Percentiles rank a stretch among this genome's conserved stretches.
Conservation (phyloP, 129 eudicot genomes). For the Chrysanthemum seticuspe region DNA sequence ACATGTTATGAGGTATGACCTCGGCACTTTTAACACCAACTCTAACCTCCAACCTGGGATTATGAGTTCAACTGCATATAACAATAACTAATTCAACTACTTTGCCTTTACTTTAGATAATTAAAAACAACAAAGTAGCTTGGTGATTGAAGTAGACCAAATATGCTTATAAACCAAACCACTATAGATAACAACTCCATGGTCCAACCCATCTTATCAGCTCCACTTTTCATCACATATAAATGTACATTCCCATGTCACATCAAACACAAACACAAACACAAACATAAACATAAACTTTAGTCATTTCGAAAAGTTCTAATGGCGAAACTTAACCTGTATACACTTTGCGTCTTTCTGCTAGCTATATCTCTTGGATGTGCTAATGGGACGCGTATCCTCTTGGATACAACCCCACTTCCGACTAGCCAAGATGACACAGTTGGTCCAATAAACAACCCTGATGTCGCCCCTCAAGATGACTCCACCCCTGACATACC, state of each 20-base stretch:
- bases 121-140: too few relatives aligned
- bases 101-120: too few relatives aligned
- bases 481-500: conserved; percentile 24
- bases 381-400: conserved; percentile 53
- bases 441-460: conserved; percentile 27
- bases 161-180: conserved; percentile 22
- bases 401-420: conserved; percentile 46
- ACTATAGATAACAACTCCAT: conserved; percentile 30
- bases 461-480: conserved; percentile 17
- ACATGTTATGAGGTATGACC: too few relatives aligned
- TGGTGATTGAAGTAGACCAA: conserved; percentile 25
- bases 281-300: neutral
- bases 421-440: conserved; percentile 29
- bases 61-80: too few relatives aligned
- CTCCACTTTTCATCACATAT: conserved; percentile 1
- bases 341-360: conserved; percentile 49
- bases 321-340: conserved; percentile 20
- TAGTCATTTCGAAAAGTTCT: neutral
- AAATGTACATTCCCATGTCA: neutral
- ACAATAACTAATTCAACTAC: too few relatives aligned
- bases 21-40: too few relatives aligned
- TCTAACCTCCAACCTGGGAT: too few relatives aligned
- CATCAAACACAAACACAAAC: conserved; percentile 6
- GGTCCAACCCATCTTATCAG: conserved; percentile 2
- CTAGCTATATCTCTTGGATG: conserved; percentile 45